Conservation (phyloP, 768 basidiomycete species). For the Tephrocybe rancida region DNA sequence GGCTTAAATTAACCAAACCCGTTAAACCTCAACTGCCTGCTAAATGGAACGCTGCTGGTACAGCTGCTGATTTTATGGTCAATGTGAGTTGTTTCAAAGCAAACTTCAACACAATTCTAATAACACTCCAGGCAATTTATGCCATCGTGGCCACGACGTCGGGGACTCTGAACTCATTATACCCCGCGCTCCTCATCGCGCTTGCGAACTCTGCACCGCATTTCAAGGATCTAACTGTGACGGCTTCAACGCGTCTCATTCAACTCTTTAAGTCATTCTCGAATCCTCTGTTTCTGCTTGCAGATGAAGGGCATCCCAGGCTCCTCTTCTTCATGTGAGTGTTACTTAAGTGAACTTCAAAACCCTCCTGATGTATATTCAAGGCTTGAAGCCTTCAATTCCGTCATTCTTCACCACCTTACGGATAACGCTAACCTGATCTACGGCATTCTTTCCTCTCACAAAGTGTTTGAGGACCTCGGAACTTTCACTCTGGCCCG, state of each 20-base stretch:
- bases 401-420: constrained; percentile 76
- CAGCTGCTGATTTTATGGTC: constrained; percentile 85
- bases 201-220: constrained; percentile 89
- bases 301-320: constrained; percentile 94
- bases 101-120: background rate
- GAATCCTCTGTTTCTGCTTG: constrained; percentile 84
- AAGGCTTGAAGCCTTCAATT: constrained; percentile 92
- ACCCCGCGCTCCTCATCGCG: constrained; percentile 91
- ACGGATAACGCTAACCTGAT: constrained; percentile 86
- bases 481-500: constrained; percentile 88
- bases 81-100: constrained; percentile 52
- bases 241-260: constrained; percentile 79
- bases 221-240: constrained; percentile 78
- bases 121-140: constrained; percentile 74
- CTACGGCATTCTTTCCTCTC: constrained; percentile 83
- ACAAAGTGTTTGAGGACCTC: constrained; percentile 85
- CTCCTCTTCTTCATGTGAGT: constrained; percentile 88
- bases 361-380: background rate
- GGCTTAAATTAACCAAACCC: constrained; percentile 63
- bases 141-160: constrained; percentile 88
- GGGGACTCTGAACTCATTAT: constrained; percentile 77
- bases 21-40: constrained; percentile 68
- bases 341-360: background rate
- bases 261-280: constrained; percentile 93
- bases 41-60: constrained; percentile 77